These are phyloP conservation scores for Macrocybe gigantea DNA, from an alignment of 768 basidiomycete genomes.

Conservation along the genomic window DNA sequence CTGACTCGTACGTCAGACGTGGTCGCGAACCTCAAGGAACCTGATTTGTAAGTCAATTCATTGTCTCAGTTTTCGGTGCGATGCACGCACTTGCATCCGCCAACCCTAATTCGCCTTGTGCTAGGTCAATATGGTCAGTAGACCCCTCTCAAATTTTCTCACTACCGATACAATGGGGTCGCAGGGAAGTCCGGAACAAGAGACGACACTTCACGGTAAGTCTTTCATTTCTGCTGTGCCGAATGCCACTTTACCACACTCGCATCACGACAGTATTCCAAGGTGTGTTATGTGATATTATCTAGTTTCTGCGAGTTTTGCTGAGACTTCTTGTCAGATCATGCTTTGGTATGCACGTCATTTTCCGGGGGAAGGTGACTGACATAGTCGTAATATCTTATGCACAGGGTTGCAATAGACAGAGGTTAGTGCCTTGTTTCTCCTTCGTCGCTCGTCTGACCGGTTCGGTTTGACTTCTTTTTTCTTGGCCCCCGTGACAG, in stretches of 20 bases:
- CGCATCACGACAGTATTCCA: constrained; percentile 55
- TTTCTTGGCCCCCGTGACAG: constrained; percentile 21
- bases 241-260: neutral
- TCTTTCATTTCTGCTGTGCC: constrained; percentile 1
- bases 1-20: constrained; percentile 43
- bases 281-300: constrained; percentile 35
- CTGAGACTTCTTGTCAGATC: constrained; percentile 37
- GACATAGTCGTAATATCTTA: neutral
- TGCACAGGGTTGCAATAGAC: constrained; percentile 85
- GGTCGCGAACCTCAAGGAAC: constrained; percentile 61
- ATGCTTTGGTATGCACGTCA: constrained; percentile 71
- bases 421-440: constrained; percentile 45
- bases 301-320: constrained; percentile 19
- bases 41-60: constrained; percentile 63
- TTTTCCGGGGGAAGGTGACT: neutral
- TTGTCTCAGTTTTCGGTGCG: neutral
- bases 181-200: constrained; percentile 86
- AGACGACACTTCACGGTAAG: constrained; percentile 81
- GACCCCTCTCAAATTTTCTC: neutral
- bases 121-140: constrained; percentile 76
- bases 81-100: neutral
- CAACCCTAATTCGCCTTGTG: neutral
- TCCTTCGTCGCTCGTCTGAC: neutral
- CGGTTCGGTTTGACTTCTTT: neutral
- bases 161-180: constrained; percentile 10